Percentiles rank a stretch among this genome's conserved stretches.
phyloP scores from a whole-genome alignment of 805 yeast species.

The Nakazawaea sp. region DNA sequence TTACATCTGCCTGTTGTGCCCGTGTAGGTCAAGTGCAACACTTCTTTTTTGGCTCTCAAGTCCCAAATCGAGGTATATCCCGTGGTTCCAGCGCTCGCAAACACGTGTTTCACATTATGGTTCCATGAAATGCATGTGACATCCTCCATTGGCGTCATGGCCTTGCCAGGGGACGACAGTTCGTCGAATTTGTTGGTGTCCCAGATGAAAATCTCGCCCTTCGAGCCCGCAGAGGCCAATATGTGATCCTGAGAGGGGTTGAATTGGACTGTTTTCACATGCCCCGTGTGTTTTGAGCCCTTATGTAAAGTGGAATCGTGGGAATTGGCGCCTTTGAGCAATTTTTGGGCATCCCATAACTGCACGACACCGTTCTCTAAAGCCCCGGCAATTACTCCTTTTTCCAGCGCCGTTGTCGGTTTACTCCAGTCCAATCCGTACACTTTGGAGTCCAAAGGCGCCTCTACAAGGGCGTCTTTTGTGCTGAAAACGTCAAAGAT shows the following conservation, averaged over 20 bases:
- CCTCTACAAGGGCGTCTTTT: slow-evolving; percentile 33
- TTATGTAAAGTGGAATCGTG: slow-evolving; percentile 42
- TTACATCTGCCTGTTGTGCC: slow-evolving; percentile 56
- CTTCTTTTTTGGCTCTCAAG: slow-evolving; percentile 79
- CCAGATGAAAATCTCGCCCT: slow-evolving; percentile 88
- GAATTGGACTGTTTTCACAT: slow-evolving; percentile 70
- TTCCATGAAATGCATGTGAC: slow-evolving; percentile 87
- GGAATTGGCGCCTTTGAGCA: slow-evolving; percentile 35
- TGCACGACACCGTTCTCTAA: slow-evolving; percentile 76
- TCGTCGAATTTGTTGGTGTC: slow-evolving; percentile 63
- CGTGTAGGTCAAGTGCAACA: slow-evolving; percentile 72
- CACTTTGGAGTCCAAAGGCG: slow-evolving; percentile 54
- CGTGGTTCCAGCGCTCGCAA: slow-evolving; percentile 82
- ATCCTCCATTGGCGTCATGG: slow-evolving; percentile 77
- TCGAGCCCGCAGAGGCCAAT: slow-evolving; percentile 81
- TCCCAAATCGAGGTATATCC: slow-evolving; percentile 95
- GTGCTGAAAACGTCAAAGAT: slow-evolving; percentile 62
- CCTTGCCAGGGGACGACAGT: slow-evolving; percentile 60
- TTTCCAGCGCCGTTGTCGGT: slow-evolving; percentile 39
- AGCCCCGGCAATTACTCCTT: slow-evolving; percentile 76
- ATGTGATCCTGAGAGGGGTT: slow-evolving; percentile 66
- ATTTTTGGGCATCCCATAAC: slow-evolving; percentile 61
- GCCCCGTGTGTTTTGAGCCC: slow-evolving; percentile 54
- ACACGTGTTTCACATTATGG: slow-evolving; percentile 70
- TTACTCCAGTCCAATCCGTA: slow-evolving; percentile 82